A percentile compares a stretch with the other conserved stretches of the same genome.
Evolutionary conservation across 176 grass and related monocot genomes (phyloP).

Genomic region (Hordeum vulgare): MorexV3_pseudomolecules_assembly NC_058518.1:55172449-55172948

Average conservation of each 20-base stretch:
- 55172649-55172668: neutral
- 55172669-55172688: neutral
- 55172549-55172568: too few relatives aligned
- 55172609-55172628: neutral
- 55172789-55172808: constrained; percentile 10
- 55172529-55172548: too few relatives aligned
- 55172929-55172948: too few relatives aligned
- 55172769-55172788: neutral
- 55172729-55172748: neutral
- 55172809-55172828: constrained; percentile 26
- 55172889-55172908: constrained; percentile 38
- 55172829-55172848: too few relatives aligned
- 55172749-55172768: neutral
- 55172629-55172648: neutral
- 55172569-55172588: too few relatives aligned
- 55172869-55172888: constrained; percentile 46
- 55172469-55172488: too few relatives aligned
- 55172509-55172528: too few relatives aligned
- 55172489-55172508: too few relatives aligned
- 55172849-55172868: constrained; percentile 43
- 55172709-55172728: neutral
- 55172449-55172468: too few relatives aligned
- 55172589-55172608: too few relatives aligned
- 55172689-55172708: neutral
- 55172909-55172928: neutral